Base-by-base conservation (phyloP, 2,329 filamentous ascomycete species). In the Hymenotorrendiella dingleyae region DNA sequence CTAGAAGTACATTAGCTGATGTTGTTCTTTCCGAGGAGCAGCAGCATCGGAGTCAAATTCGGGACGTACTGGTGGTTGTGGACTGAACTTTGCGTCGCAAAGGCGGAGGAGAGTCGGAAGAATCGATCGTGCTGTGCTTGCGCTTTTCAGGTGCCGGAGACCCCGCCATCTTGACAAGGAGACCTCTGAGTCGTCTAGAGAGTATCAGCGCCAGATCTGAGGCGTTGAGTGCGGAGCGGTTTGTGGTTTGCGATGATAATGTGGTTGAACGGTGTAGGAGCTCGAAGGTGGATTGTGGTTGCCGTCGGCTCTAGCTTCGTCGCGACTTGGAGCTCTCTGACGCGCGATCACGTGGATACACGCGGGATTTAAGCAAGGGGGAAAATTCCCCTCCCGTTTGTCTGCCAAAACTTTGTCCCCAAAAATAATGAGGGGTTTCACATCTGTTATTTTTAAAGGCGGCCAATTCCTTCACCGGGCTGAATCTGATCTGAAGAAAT, bases 1-100 rank as follows among this genome's bases (percentile, higher is more conserved):
- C 83, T 86, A n/a, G n/a, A n/a, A n/a, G 51, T 14, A 10, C 37
- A n/a, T 19, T n/a, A 21, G 24, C 35, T 26, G n/a, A 34, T 21
- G 17, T 4, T 3, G 17, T 28, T 20, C n/a, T 22, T 7, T 19
- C 14, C 32, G n/a, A n/a, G n/a, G n/a, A n/a, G n/a, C n/a, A n/a
- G n/a, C n/a, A n/a, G n/a, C n/a, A n/a, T n/a, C n/a, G n/a, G n/a
- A n/a, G n/a, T n/a, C n/a, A 40, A 21, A 16, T 8, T 11, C n/a
- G n/a, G 27, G 11, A 38, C 54, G 42, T 54, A 63, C 61, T 49
- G 32, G 61, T 65, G 16, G 59, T 63, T 2, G 53, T 59, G 12
- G 62, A 62, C 23, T 58, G 52, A 10, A 63, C 48, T 43, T 62
- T 65, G 12, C 59, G 56, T 35, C 60, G 57, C 8, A 57, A 32